Conservation (phyloP, 2,329 filamentous ascomycete species). For the Domatiomyces catenatus region DNA sequence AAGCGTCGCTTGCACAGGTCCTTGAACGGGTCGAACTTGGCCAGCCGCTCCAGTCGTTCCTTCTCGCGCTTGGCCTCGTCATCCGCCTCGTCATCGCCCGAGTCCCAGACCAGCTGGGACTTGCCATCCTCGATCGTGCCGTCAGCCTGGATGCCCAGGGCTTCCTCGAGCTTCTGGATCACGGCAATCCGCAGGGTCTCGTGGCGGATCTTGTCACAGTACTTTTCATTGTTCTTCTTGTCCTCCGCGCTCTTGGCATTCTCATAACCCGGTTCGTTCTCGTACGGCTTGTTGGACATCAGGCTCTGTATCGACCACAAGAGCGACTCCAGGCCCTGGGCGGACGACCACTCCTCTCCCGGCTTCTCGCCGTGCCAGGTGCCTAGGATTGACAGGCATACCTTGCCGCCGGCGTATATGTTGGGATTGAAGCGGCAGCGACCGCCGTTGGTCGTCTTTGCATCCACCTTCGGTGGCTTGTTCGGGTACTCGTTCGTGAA, state of each 20-base stretch:
- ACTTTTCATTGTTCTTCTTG: constrained; percentile 57
- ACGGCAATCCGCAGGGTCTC: constrained; percentile 78
- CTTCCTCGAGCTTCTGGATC: constrained; percentile 68
- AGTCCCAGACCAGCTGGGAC: constrained; percentile 13
- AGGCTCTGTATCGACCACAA: constrained; percentile 91
- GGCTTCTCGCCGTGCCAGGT: constrained; percentile 75
- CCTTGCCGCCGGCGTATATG: constrained; percentile 80
- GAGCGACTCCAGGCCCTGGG: constrained; percentile 87
- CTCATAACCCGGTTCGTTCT: constrained; percentile 92
- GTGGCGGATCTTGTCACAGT: constrained; percentile 80
- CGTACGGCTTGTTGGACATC: constrained; percentile 85
- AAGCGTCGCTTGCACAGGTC: constrained; percentile 85
- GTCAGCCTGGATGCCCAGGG: constrained; percentile 49
- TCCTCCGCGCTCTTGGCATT: constrained; percentile 52
- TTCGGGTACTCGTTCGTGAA: constrained; percentile 55
- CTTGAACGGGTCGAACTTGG: constrained; percentile 69
- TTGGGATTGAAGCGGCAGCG: constrained; percentile 90
- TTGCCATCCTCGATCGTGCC: constrained; percentile 26
- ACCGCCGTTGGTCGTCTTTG: constrained; percentile 76
- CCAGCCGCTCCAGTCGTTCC: constrained; percentile 36
- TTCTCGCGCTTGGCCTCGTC: constrained; percentile 29
- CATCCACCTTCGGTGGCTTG: constrained; percentile 44
- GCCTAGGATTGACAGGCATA: constrained; percentile 88
- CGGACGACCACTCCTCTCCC: constrained; percentile 91
- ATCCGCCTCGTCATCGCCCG: constrained; percentile 29